Base-by-base conservation (phyloP, 2,329 filamentous ascomycete genomes). In the Beauveria bassiana region DNA sequence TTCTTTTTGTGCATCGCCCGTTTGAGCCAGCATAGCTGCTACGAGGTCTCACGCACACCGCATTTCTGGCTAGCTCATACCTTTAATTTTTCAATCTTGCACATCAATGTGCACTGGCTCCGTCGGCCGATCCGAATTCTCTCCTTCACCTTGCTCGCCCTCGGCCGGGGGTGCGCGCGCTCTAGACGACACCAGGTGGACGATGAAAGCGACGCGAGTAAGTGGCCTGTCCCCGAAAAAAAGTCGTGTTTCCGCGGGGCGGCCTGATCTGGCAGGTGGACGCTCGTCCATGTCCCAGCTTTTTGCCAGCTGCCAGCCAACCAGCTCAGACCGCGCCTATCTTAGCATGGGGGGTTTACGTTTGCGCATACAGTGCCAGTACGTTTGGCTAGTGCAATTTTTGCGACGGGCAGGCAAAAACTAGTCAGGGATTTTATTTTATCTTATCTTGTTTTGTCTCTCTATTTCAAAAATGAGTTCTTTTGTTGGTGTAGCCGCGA, bases 281-380 rank as follows among this genome's bases (percentile, higher is more conserved):
- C 16, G 34, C 28, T n/a, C 43, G n/a, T n/a, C 46, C 54, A 3
- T 14, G 34, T 14, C 34, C 34, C 34, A 38, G 12, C 12, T 38
- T 38, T 34, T 38, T 38, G 4, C 34, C 12, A 38, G 34, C 31
- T 10, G 5, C 34, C 18, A 6, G 18, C 18, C 38, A 24, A 31
- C 52, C 52, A 45, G 52, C 52, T 34, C 55, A 58, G 55, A 58
- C 55, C 55, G 55, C 55, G 55, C 55, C 55, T 58, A 58, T 57
- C 31, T 57, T 18, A 52, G 50, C 20, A 38, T 31, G 38, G 52
- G 38, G 52, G 20, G 22, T 7, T 57, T 34, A 34, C 31, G 12
- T 24, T n/a, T 51, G 26, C n/a, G 34, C 20, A 10, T 18, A 18
- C 28, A 18, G 18, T 43, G 52, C 52, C 46, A 28, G 31, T 49